A percentile compares a stretch with the other conserved stretches of the same genome.
These are phyloP conservation scores for Cucurbita moschata DNA, from an alignment of 306 rosid species.

Conservation along the genomic window DNA sequence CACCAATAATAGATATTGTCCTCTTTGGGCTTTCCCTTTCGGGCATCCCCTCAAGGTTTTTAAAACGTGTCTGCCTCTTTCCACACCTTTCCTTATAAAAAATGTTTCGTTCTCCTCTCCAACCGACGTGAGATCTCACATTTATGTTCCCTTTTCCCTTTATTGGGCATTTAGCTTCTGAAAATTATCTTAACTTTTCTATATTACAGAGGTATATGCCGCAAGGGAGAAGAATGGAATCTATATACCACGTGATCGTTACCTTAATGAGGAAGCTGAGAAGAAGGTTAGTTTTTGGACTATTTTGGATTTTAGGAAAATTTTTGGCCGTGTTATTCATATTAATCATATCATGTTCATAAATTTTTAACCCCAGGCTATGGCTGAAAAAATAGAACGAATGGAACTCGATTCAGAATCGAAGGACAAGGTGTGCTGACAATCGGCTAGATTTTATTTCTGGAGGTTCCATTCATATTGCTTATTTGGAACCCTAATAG, in stretches of 20 bases:
- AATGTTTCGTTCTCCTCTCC: too few relatives aligned
- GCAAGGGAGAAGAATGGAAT: constrained; percentile 99
- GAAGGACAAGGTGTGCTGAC: constrained; percentile 74
- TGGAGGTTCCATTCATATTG: background rate
- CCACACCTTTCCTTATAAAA: too few relatives aligned
- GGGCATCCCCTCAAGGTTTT: too few relatives aligned
- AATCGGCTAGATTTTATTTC: constrained; percentile 10
- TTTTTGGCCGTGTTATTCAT: background rate
- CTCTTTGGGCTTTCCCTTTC: too few relatives aligned
- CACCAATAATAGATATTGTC: too few relatives aligned
- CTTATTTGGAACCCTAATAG: constrained; percentile 7
- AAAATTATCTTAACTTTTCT: background rate
- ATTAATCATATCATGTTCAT: constrained; percentile 4
- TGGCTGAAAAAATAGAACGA: constrained; percentile 92
- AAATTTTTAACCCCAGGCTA: constrained; percentile 40
- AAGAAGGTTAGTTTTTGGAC: constrained; percentile 52
- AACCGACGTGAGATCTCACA: too few relatives aligned
- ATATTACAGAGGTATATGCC: constrained; percentile 74
- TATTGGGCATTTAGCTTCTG: constrained; percentile 1
- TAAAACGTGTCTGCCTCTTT: too few relatives aligned
- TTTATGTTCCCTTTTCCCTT: background rate
- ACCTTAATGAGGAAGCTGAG: constrained; percentile 89
- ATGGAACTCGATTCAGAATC: constrained; percentile 86
- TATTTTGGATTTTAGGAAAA: background rate
- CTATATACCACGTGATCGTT: constrained; percentile 98